Percentiles rank a stretch among this genome's conserved stretches.
Evolutionary conservation across 805 yeast species (phyloP).

Genomic region (Pichia californica): DNA sequence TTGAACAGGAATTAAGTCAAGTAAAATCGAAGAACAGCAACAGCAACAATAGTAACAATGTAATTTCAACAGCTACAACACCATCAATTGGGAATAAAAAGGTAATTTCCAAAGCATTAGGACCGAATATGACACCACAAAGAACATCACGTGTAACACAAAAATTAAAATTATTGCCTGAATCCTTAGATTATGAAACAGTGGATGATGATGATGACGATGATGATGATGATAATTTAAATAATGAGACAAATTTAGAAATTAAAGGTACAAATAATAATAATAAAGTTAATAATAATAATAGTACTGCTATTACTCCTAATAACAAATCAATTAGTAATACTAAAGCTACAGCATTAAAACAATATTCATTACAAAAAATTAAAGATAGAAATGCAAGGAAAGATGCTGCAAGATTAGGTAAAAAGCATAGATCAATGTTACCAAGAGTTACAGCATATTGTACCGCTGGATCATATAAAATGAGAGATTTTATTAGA

Average conservation of each 20-base stretch:
- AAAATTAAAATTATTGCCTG: conserved; percentile 66
- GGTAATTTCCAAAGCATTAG: conserved; percentile 29
- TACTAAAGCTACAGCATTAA: conserved; percentile 41
- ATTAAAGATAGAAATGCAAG: conserved; percentile 86
- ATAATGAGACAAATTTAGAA: too few species aligned
- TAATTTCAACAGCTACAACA: not conserved
- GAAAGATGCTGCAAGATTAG: conserved; percentile 87
- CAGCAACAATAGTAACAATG: not conserved
- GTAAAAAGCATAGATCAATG: conserved; percentile 76
- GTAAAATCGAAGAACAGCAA: too few species aligned
- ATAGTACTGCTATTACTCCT: too few species aligned
- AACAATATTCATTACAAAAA: conserved; percentile 58
- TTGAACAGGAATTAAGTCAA: too few species aligned
- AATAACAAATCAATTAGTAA: not conserved
- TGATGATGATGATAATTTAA: conserved; percentile 2
- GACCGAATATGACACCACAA: conserved; percentile 59
- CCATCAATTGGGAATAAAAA: conserved; percentile 1
- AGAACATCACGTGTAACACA: conserved; percentile 70
- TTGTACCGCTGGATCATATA: conserved; percentile 90
- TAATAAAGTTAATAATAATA: too few species aligned
- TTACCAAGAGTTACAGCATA: conserved; percentile 94
- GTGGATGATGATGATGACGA: conserved; percentile 15
- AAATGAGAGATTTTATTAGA: conserved; percentile 77
- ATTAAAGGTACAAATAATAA: too few species aligned
- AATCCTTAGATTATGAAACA: conserved; percentile 35